These are phyloP conservation scores for Nigrospora osmanthi DNA, from an alignment of 2,329 filamentous ascomycete species.

Conservation along the genomic window DNA sequence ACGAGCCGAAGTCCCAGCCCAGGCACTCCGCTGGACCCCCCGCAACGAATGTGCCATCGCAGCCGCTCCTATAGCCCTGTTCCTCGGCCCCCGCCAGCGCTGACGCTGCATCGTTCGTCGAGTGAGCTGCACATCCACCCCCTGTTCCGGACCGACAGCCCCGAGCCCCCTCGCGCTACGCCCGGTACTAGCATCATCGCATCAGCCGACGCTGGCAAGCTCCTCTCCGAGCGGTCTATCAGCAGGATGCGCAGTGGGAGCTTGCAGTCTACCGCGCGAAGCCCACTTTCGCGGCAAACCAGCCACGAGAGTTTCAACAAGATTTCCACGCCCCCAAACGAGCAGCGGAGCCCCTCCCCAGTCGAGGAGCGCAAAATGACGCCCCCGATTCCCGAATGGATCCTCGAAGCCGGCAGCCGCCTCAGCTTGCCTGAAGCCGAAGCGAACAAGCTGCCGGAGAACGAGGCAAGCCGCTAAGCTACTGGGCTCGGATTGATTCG, in stretches of 20 bases:
- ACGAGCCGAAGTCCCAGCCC: conserved; percentile 60
- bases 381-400: conserved; percentile 55
- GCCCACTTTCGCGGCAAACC: conserved; percentile 40
- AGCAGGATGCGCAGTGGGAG: conserved; percentile 49
- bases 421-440: conserved; percentile 41
- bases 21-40: conserved; percentile 49
- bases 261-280: conserved; percentile 32
- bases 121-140: conserved; percentile 69
- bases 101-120: conserved; percentile 26
- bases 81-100: conserved; percentile 21
- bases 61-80: conserved; percentile 45
- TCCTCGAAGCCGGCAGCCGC: conserved; percentile 44
- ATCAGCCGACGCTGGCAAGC: conserved; percentile 58
- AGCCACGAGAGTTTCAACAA: conserved; percentile 40
- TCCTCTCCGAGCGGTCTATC: conserved; percentile 49
- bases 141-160: conserved; percentile 67
- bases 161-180: conserved; percentile 54
- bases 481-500: background rate
- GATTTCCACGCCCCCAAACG: conserved; percentile 10
- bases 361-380: conserved; percentile 42
- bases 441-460: conserved; percentile 24
- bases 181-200: conserved; percentile 66
- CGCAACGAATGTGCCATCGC: conserved; percentile 29
- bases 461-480: conserved; percentile 2
- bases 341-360: conserved; percentile 10